Base-by-base conservation (phyloP, 2,329 filamentous ascomycete species). In the Thelonectria discophora region DNA sequence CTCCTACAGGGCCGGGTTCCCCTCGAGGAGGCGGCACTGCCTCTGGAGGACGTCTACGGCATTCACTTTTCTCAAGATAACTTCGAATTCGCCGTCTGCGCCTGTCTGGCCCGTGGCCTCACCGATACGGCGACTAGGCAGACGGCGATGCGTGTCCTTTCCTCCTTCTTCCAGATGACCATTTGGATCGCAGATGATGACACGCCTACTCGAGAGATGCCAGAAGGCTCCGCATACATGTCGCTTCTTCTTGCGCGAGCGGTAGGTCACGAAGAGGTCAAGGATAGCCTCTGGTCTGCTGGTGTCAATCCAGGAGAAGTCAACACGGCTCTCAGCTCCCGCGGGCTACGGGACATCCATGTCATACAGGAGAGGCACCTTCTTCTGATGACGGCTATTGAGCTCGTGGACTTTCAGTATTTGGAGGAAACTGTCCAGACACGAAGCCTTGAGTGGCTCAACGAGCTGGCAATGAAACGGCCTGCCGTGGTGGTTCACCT, bases 11-110 rank as follows among this genome's bases (percentile, higher is more conserved):
- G 88, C 10, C 81, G 88, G 20, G 68, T 74, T 2, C 85, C 85
- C 50, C 78, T 90, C 2, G 87, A 89, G 63, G 86, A 90, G 55
- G 87, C 86, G 7, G 85, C 87, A 3, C 72, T 85, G 17, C 82
- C 84, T 7, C 77, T 91, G 3, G 88, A 91, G 64, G 86, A 89
- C 27, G 82, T 84, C 6, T 90, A 89, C 64, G 88, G 87, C 6
- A 83, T 91, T 40, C 85, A 87, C 64, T 91, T 91, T 69, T 85
- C 81, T 32, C 73, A 77, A 6, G 86, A 90, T 15, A 88, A 84
- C 62, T 91, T 91, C 72, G 88, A 90, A 69, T 88, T 87, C 66
- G 88, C 88, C 0, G 83, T 89, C 1, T 88, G 86, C 67, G 87
- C 87, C 15, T 88, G 86, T 64, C 77, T 91, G 4, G 83, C 87